These are phyloP conservation scores for Heimioporus sp. DNA, from an alignment of 768 basidiomycete species.

Conservation along the genomic window DNA sequence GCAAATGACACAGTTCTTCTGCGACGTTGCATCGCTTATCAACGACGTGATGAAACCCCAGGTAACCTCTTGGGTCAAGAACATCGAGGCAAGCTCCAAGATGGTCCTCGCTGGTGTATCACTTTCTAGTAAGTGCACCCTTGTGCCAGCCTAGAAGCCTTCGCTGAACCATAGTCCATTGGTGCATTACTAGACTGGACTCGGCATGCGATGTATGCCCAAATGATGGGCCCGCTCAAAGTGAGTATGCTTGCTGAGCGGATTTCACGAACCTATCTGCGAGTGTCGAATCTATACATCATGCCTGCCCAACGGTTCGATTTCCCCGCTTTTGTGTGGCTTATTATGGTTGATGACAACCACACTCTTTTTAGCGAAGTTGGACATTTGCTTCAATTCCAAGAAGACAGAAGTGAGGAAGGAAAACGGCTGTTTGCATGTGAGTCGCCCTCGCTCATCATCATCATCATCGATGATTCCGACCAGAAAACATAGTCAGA, in stretches of 20 bases:
- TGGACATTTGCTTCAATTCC: constrained; percentile 17
- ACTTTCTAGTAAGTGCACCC: constrained; percentile 4
- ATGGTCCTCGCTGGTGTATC: constrained; percentile 18
- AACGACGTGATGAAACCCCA: constrained; percentile 20
- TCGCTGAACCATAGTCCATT: neutral
- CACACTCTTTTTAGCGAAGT: constrained; percentile 7
- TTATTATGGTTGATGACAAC: too few relatives aligned
- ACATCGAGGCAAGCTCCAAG: constrained; percentile 11
- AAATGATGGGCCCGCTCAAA: constrained; percentile 23
- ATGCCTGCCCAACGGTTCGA: constrained; percentile 20
- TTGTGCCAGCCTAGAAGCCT: neutral
- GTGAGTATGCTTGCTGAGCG: constrained; percentile 22
- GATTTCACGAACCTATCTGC: constrained; percentile 16
- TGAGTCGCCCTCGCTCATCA: neutral
- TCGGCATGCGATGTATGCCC: constrained; percentile 17
- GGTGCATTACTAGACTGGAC: constrained; percentile 7
- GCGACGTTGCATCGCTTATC: constrained; percentile 16
- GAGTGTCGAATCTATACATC: constrained; percentile 18
- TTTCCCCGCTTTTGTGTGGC: neutral
- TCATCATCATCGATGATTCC: too few relatives aligned
- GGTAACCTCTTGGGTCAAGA: constrained; percentile 14
- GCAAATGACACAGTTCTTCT: constrained; percentile 16
- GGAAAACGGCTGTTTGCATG: constrained; percentile 11
- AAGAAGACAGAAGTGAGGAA: constrained; percentile 17
- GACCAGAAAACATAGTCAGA: neutral